Evolutionary conservation across 2,329 filamentous ascomycete species (phyloP).

Genomic region (Curvularia eragrostidis): DNA sequence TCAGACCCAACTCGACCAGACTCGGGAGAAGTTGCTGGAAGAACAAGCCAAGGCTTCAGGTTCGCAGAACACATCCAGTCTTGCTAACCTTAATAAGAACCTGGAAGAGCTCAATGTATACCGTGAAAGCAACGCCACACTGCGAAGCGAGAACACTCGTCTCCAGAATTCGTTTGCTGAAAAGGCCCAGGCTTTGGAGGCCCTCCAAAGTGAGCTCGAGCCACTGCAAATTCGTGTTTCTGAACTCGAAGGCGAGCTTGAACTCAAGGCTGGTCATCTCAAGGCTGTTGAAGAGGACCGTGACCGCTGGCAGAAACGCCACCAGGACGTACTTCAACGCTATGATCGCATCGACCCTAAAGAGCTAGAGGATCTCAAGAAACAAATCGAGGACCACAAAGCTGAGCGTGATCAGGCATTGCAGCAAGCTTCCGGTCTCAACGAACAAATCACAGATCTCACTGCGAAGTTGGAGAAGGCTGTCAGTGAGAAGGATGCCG

Average conservation of each 20-base stretch:
- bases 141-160: slow-evolving; percentile 84
- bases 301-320: slow-evolving; percentile 94
- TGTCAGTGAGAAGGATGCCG: slow-evolving; percentile 26
- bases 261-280: slow-evolving; percentile 85
- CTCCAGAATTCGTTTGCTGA: slow-evolving; percentile 77
- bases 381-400: slow-evolving; percentile 66
- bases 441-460: slow-evolving; percentile 55
- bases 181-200: slow-evolving; percentile 76
- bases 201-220: slow-evolving; percentile 76
- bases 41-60: slow-evolving; percentile 79
- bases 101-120: slow-evolving; percentile 95
- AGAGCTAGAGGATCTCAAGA: slow-evolving; percentile 88
- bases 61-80: slow-evolving; percentile 74
- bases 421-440: slow-evolving; percentile 56
- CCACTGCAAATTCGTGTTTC: slow-evolving; percentile 81
- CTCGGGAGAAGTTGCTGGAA: slow-evolving; percentile 86
- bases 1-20: slow-evolving; percentile 86
- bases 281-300: slow-evolving; percentile 89
- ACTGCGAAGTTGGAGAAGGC: slow-evolving; percentile 52
- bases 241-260: slow-evolving; percentile 81
- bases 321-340: slow-evolving; percentile 92
- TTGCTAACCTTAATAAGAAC: slow-evolving; percentile 92
- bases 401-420: slow-evolving; percentile 62
- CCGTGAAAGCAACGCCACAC: slow-evolving; percentile 89
- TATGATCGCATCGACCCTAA: slow-evolving; percentile 95